Conservation (phyloP, 371 early-diverging fungal genomes). For the Mucor lusitanicus region DNA sequence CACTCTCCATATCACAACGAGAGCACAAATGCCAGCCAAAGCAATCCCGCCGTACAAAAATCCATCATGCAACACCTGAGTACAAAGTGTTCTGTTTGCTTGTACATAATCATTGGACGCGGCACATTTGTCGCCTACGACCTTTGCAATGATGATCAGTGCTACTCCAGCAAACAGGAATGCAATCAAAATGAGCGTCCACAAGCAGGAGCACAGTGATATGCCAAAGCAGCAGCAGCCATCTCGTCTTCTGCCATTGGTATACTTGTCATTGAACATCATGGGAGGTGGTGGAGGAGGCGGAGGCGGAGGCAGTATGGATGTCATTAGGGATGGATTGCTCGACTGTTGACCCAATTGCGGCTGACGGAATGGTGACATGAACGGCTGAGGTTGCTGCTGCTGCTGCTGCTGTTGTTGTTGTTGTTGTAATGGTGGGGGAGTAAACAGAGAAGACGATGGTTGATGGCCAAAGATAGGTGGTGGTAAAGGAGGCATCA, state of each 20-base stretch:
- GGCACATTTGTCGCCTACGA: slow-evolving; percentile 17
- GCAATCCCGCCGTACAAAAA: slow-evolving; percentile 39
- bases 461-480: neutral
- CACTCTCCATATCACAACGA: slow-evolving; percentile 26
- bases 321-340: slow-evolving; percentile 1
- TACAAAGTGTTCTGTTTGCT: slow-evolving; percentile 11
- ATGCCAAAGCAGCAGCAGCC: slow-evolving; percentile 19
- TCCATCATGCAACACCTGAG: slow-evolving; percentile 22
- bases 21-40: slow-evolving; percentile 20
- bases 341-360: neutral
- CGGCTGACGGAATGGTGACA: slow-evolving; percentile 1
- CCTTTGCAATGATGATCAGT: slow-evolving; percentile 18
- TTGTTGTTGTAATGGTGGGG: neutral
- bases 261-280: slow-evolving; percentile 4
- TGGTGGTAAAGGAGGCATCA: slow-evolving; percentile 8
- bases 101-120: neutral
- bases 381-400: neutral
- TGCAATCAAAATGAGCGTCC: slow-evolving; percentile 17
- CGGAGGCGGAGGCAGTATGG: slow-evolving; percentile 1
- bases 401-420: neutral
- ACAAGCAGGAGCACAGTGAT: slow-evolving; percentile 22
- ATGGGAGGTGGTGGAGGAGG: neutral
- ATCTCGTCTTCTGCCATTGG: neutral
- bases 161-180: slow-evolving; percentile 24
- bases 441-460: slow-evolving; percentile 7